A percentile compares a stretch with the other conserved stretches of the same genome.
Conservation (phyloP, 2,329 filamentous ascomycete species). For the Sordariomycetes sp. region DNA sequence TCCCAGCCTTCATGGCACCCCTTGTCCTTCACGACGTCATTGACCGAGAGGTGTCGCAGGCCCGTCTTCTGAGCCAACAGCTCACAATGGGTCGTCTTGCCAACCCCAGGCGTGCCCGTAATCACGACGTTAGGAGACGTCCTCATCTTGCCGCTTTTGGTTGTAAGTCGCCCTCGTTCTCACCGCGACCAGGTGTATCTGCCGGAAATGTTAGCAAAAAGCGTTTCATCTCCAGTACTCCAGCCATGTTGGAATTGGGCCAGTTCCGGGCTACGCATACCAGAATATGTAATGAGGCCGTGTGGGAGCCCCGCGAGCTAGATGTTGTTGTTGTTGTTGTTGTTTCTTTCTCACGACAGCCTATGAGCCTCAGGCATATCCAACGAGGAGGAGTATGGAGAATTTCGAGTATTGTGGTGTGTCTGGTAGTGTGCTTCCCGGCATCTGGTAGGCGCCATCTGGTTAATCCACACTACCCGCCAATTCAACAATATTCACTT, state of each 20-base stretch:
- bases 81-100: slow-evolving; percentile 89
- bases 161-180: neutral
- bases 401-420: neutral
- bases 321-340: no score
- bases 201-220: neutral
- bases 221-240: neutral
- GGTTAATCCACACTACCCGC: no score
- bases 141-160: slow-evolving; percentile 16
- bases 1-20: slow-evolving; percentile 81
- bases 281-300: neutral
- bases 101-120: slow-evolving; percentile 89
- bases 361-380: neutral
- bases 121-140: slow-evolving; percentile 76
- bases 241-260: neutral
- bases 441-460: no score
- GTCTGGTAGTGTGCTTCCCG: neutral
- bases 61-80: slow-evolving; percentile 63
- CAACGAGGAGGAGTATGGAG: neutral
- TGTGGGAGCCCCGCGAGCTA: neutral
- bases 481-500: neutral
- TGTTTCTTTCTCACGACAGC: neutral
- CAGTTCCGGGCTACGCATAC: neutral
- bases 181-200: neutral
- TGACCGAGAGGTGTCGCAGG: slow-evolving; percentile 74
- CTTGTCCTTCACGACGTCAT: slow-evolving; percentile 81